Evolutionary conservation across 345 rosid species (phyloP), one percentile per base, ranked within the genome.

Genomic region (Syzygium jambos): DNA sequence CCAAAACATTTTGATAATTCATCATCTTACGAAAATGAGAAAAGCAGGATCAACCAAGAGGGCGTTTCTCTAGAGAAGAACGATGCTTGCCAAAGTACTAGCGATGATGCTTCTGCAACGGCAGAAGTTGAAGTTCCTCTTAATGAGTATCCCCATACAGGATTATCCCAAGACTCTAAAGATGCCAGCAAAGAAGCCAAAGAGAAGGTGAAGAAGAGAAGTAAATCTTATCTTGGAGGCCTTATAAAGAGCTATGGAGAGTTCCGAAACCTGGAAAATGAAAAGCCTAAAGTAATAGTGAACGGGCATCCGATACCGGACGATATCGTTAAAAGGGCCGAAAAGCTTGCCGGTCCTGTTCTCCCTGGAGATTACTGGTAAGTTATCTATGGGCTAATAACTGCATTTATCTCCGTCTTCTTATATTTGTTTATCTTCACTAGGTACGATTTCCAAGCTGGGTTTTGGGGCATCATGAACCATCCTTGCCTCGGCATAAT

Each of bases 371-470:
- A 94, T 23, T 96, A 96, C 87, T 95, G 96, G 97, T 96, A 86
- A 83, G 91, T 78, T 68, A 49, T 86, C 51, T 57, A 80, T 85
- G 29, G n/a, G 55, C 13, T n/a, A n/a, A 15, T 29, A 1, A 30
- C 23, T 49, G 38, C 41, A n/a, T 84, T 16, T 49, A 27, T 51
- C 57, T 51, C 34, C 12, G 68, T 63, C 17, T 34, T 52, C 59
- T n/a, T 38, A 52, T n/a, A 55, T 78, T 49, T 80, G 57, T 51
- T 41, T 63, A 46, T 86, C 84, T 51, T 84, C 27, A 57, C 87
- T 87, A 96, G 98, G 98, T 96, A 96, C 85, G 98, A 96, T 89
- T 93, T 59, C 86, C 92, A 91, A 88, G 96, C 95, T 85, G 98
- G 98, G 27, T 96, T 96, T 85, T 96, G 98, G 98, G 98, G 98